phyloP scores from a whole-genome alignment of 73 alveolate genomes.

The Paramecium primaurelia region DNA sequence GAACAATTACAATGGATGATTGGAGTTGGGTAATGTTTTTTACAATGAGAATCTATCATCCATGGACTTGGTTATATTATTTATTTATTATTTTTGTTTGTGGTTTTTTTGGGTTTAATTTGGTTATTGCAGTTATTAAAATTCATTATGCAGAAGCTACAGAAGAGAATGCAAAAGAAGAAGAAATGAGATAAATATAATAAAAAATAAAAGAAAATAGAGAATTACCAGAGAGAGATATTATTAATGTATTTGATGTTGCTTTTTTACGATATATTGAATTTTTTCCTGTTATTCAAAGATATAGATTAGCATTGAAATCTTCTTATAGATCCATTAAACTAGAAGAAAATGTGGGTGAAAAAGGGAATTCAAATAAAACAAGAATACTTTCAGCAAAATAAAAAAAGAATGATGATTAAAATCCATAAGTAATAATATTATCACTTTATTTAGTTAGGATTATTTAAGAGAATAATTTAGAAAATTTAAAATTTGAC shows the following conservation, averaged over 20 bases:
- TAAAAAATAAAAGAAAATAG: not conserved
- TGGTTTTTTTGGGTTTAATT: conserved; percentile 32
- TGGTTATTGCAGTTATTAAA: conserved; percentile 24
- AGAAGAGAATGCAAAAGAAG: not conserved
- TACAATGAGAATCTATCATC: not conserved
- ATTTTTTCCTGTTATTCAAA: not conserved
- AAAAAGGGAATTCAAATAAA: not conserved
- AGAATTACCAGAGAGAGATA: not conserved
- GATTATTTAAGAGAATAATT: not conserved
- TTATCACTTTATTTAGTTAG: not conserved
- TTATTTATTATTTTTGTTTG: not conserved
- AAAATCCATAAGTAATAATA: not conserved
- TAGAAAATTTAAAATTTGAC: not conserved
- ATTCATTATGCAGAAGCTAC: conserved; percentile 1
- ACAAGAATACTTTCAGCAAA: not conserved
- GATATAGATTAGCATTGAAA: not conserved
- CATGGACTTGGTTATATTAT: not conserved
- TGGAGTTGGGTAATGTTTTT: conserved; percentile 38
- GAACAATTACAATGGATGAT: conserved; percentile 31
- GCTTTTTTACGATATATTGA: not conserved
- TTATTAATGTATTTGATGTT: not conserved
- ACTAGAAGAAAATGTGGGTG: not conserved
- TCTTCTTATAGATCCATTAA: not conserved
- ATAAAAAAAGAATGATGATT: not conserved
- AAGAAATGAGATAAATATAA: not conserved